phyloP scores from a whole-genome alignment of 345 rosid species.

The Noccaea bulbosa region DNA sequence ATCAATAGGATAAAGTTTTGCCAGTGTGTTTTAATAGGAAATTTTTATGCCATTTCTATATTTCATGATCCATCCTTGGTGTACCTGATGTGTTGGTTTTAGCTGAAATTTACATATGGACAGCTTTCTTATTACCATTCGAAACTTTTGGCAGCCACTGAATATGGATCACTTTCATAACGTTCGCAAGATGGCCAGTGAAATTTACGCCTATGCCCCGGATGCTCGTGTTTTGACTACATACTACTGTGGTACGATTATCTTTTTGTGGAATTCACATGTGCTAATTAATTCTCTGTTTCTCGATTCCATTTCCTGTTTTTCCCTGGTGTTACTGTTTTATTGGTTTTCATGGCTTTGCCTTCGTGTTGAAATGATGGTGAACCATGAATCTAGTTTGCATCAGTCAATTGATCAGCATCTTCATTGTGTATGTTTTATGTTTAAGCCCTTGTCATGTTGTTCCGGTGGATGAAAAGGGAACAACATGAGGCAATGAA shows the following conservation, averaged over 20 bases:
- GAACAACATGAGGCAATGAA: too few relatives aligned
- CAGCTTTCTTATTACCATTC: conserved; percentile 28
- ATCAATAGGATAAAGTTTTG: conserved; percentile 1
- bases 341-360: conserved; percentile 6
- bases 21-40: background rate
- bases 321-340: background rate
- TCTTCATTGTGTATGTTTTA: conserved; percentile 2
- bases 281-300: conserved; percentile 8
- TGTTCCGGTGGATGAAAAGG: background rate
- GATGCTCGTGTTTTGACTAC: conserved; percentile 97
- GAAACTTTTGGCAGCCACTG: conserved; percentile 65
- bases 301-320: background rate
- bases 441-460: background rate
- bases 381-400: background rate
- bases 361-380: conserved; percentile 22
- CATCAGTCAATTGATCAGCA: conserved; percentile 12
- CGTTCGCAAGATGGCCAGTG: conserved; percentile 81
- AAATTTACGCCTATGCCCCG: conserved; percentile 84
- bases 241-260: conserved; percentile 78
- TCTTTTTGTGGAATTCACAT: conserved; percentile 17
- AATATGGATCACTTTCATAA: conserved; percentile 86
- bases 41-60: background rate
- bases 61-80: conserved; percentile 4
- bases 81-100: conserved; percentile 14
- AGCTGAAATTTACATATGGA: background rate